phyloP scores from a whole-genome alignment of 345 rosid genomes.

The Jatropha curcas region DNA sequence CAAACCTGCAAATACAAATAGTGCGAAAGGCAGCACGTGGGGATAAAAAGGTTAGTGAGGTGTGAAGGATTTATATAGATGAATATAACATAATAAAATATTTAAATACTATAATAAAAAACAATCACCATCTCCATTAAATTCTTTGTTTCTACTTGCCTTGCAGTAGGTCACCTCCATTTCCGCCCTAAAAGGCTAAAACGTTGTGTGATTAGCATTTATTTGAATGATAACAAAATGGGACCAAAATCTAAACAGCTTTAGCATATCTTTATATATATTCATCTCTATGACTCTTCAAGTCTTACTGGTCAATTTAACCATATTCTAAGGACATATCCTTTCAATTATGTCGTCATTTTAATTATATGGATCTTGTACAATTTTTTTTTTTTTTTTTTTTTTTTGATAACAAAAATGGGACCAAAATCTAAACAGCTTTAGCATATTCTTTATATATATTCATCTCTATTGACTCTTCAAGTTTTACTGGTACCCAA shows the following conservation, averaged over 20 bases:
- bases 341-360: constrained; percentile 32
- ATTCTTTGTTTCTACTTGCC: not conserved
- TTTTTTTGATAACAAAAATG: not conserved
- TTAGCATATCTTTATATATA: not conserved
- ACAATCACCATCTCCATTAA: not conserved
- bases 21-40: not conserved
- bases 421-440: constrained; percentile 13
- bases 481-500: not conserved
- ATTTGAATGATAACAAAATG: not conserved
- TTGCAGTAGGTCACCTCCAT: too few relatives aligned
- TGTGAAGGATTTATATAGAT: not conserved
- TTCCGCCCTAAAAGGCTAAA: too few relatives aligned
- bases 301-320: not conserved
- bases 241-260: constrained; percentile 13
- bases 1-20: constrained; percentile 1
- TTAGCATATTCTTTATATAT: not conserved
- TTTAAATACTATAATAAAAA: not conserved
- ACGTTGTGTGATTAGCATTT: not conserved
- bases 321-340: not conserved
- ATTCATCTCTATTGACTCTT: not conserved
- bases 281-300: not conserved
- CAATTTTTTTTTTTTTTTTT: too few relatives aligned
- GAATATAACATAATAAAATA: not conserved
- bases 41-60: not conserved
- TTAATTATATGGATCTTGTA: not conserved